These are phyloP conservation scores for Hymenoscyphus fructigenus DNA, from an alignment of 2,329 filamentous ascomycete genomes.

Conservation along the genomic window DNA sequence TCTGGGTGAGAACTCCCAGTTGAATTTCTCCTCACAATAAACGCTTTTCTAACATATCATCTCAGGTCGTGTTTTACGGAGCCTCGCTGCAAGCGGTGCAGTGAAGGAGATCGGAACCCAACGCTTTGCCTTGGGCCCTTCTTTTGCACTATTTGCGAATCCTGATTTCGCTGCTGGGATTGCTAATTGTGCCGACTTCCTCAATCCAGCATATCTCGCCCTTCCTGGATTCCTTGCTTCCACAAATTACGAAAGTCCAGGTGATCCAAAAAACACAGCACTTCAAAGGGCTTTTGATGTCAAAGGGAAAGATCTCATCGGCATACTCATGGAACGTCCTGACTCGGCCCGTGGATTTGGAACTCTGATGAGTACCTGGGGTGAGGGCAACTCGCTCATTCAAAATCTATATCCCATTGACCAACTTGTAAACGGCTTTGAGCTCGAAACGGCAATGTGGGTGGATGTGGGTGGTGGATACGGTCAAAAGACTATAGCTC, in stretches of 20 bases:
- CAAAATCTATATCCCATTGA: neutral
- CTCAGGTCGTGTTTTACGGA: constrained; percentile 3
- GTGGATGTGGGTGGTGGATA: constrained; percentile 15
- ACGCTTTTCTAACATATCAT: neutral
- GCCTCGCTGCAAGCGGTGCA: constrained; percentile 3
- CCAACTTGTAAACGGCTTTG: neutral
- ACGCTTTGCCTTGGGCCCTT: too few species aligned
- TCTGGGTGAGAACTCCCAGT: neutral
- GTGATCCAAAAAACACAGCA: neutral
- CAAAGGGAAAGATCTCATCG: constrained; percentile 3
- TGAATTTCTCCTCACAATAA: neutral
- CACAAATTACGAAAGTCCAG: neutral
- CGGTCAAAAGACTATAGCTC: constrained; percentile 3
- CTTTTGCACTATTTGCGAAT: neutral
- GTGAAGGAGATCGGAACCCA: neutral
- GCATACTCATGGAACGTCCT: neutral
- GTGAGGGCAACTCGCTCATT: constrained; percentile 2
- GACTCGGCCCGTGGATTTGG: neutral
- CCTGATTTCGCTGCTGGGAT: too few species aligned
- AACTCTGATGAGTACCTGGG: constrained; percentile 11
- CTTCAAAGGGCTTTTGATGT: constrained; percentile 3
- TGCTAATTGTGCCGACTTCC: constrained; percentile 1
- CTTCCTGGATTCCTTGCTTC: neutral
- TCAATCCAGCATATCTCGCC: constrained; percentile 1
- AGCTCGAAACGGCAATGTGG: neutral